These are phyloP conservation scores for Coemansia sp. DNA, from an alignment of 192 early-diverging fungal genomes.

Conservation along the genomic window DNA sequence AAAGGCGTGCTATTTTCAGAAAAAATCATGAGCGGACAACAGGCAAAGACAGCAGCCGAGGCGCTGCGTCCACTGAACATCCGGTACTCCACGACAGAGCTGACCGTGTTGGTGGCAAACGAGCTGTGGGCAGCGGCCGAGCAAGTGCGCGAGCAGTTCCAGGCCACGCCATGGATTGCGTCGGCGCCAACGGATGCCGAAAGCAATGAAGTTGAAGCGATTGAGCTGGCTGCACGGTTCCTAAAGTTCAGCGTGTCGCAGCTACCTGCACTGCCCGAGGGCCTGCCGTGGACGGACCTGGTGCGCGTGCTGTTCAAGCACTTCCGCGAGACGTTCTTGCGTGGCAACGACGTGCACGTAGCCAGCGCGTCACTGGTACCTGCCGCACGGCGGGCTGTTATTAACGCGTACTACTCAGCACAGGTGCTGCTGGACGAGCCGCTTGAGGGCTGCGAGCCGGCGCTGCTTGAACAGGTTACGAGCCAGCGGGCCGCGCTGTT, in stretches of 20 bases:
- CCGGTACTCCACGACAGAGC: conserved; percentile 75
- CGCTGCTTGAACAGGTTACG: conserved; percentile 67
- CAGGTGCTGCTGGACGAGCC: conserved; percentile 58
- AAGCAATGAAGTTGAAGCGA: conserved; percentile 58
- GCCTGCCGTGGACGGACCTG: conserved; percentile 64
- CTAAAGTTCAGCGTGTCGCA: conserved; percentile 62
- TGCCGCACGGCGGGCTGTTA: conserved; percentile 57
- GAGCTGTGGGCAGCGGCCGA: conserved; percentile 88
- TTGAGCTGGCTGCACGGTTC: conserved; percentile 71
- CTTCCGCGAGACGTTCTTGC: conserved; percentile 70
- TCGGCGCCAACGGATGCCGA: conserved; percentile 54
- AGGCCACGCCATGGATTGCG: conserved; percentile 34
- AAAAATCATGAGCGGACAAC: conserved; percentile 34
- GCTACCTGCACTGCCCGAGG: conserved; percentile 34
- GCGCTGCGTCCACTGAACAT: conserved; percentile 71
- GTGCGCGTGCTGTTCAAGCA: conserved; percentile 68
- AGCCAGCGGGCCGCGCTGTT: conserved; percentile 63
- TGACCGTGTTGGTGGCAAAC: conserved; percentile 78
- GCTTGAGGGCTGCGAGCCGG: conserved; percentile 39
- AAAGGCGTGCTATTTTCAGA: background rate
- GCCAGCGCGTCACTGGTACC: conserved; percentile 61
- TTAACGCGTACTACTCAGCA: conserved; percentile 78
- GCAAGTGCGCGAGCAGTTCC: conserved; percentile 75
- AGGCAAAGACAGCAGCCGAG: conserved; percentile 45
- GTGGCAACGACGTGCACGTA: conserved; percentile 81